These are phyloP conservation scores for Fusarium incarnatum DNA, from an alignment of 2,329 filamentous ascomycete genomes.

Conservation along the genomic window DNA sequence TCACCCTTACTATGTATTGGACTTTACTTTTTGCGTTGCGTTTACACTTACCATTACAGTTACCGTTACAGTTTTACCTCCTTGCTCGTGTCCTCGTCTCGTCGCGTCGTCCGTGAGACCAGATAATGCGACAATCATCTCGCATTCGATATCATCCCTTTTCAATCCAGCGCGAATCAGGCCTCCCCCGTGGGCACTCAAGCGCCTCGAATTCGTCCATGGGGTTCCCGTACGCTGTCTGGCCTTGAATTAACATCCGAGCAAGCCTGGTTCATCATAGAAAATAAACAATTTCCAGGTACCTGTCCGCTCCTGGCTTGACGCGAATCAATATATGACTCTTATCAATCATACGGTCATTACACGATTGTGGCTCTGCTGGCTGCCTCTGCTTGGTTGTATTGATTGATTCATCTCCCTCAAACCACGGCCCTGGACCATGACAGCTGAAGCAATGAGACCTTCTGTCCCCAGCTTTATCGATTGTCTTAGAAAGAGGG, in stretches of 20 bases:
- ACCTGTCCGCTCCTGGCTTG: slow-evolving; percentile 18
- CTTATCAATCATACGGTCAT: slow-evolving; percentile 21
- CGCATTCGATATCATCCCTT: slow-evolving; percentile 25
- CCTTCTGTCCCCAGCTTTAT: slow-evolving; percentile 12
- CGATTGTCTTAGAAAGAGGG: slow-evolving; percentile 14
- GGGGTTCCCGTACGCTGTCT: slow-evolving; percentile 37
- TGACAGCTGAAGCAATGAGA: slow-evolving; percentile 26
- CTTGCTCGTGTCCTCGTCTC: slow-evolving; percentile 29
- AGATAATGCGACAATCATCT: slow-evolving; percentile 35
- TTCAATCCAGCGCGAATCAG: slow-evolving; percentile 28
- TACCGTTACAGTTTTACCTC: neutral
- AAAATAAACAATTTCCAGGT: slow-evolving; percentile 29
- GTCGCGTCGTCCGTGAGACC: slow-evolving; percentile 9
- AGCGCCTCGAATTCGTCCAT: slow-evolving; percentile 38
- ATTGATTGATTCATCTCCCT: slow-evolving; percentile 13
- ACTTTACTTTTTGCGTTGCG: neutral
- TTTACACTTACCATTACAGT: slow-evolving; percentile 2
- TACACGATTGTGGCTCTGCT: slow-evolving; percentile 23
- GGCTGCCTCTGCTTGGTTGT: slow-evolving; percentile 18
- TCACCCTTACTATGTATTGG: neutral
- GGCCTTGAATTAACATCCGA: slow-evolving; percentile 40
- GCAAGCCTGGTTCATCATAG: slow-evolving; percentile 28
- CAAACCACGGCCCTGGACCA: slow-evolving; percentile 17
- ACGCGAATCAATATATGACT: slow-evolving; percentile 20
- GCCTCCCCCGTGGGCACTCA: slow-evolving; percentile 28